Evolutionary conservation across 495 filamentous ascomycete species (phyloP), one percentile per base, ranked within the genome.

Genomic region (Rostrohypoxylon terebratum): DNA sequence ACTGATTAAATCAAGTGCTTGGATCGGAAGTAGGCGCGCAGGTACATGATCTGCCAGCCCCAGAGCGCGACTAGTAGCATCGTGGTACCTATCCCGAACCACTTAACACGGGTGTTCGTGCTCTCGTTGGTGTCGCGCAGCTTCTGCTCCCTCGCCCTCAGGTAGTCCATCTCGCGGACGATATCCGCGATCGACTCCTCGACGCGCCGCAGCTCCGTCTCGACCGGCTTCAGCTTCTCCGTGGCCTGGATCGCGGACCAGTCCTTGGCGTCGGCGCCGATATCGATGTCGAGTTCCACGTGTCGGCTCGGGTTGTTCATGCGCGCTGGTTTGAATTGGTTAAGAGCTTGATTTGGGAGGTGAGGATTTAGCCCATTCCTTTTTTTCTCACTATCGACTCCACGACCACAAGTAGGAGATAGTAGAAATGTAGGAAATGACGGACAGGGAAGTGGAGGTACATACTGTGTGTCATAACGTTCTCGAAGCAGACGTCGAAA

Each of bases 51-150:
- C 88, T 99, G 96, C 96, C 96, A 99, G 45, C 87, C 94, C 74
- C 96, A 97, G 70, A 99, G 84, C 23, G 88, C 92, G 65, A 98
- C 87, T 71, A 99, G 85, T 87, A 98, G 93, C 45, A 92, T 92
- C 86, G 98, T 99, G 21, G 96, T 98, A 42, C 90, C 90, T 80
- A 98, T 92, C 1, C 94, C 94, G 81, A 99, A 99, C 93, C 93
- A 98, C 84, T 98, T 99, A 61, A 99, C 96, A 63, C 96, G 89
- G 81, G 94, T 95, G 83, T 99, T 99, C 61, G 96, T 99, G 85
- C 95, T 98, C 89, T 99, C 96, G 82, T 99, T 99, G 74, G 96
- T 99, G 85, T 99, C 96, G 75, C 96, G 87, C 61, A 99, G 89
- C 82, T 92, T 96, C 88, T 97, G 94, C 86, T 99, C 96, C 74